phyloP scores from a whole-genome alignment of 257 asterid species.

The Lantana camara region DNA sequence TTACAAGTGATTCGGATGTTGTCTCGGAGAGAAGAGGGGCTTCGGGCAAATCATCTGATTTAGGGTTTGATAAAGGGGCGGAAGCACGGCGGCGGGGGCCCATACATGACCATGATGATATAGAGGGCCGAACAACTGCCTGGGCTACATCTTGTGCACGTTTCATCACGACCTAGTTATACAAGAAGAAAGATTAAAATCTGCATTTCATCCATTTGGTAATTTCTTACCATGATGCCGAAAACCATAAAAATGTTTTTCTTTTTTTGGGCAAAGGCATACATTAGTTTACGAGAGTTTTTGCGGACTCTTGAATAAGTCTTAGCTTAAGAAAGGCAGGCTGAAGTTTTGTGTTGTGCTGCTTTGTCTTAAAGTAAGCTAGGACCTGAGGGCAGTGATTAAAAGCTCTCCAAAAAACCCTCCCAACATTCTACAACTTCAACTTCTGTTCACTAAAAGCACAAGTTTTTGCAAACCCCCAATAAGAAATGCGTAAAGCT shows the following conservation, averaged over 20 bases:
- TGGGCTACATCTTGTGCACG: slow-evolving; percentile 94
- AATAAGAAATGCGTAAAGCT: too few species aligned
- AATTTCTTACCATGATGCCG: neutral
- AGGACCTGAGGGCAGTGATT: too few species aligned
- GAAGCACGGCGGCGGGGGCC: slow-evolving; percentile 83
- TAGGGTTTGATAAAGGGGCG: slow-evolving; percentile 40
- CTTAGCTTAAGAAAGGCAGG: too few species aligned
- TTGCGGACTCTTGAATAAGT: too few species aligned
- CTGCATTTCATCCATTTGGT: slow-evolving; percentile 2
- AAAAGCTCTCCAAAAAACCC: too few species aligned
- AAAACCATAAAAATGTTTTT: neutral
- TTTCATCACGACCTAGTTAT: slow-evolving; percentile 72
- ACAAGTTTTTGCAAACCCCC: too few species aligned
- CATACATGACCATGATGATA: slow-evolving; percentile 84
- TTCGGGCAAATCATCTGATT: slow-evolving; percentile 48
- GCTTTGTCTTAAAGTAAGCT: too few species aligned
- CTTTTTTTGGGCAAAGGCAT: neutral
- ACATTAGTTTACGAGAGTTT: neutral
- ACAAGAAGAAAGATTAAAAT: neutral
- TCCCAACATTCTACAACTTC: too few species aligned
- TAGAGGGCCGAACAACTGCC: slow-evolving; percentile 76
- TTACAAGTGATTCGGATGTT: slow-evolving; percentile 47
- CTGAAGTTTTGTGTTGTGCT: too few species aligned
- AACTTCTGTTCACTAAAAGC: too few species aligned
- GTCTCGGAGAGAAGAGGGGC: slow-evolving; percentile 51